Conservation (phyloP, 1,284 basidiomycete species). For the Cryptococcus sp. region DNA sequence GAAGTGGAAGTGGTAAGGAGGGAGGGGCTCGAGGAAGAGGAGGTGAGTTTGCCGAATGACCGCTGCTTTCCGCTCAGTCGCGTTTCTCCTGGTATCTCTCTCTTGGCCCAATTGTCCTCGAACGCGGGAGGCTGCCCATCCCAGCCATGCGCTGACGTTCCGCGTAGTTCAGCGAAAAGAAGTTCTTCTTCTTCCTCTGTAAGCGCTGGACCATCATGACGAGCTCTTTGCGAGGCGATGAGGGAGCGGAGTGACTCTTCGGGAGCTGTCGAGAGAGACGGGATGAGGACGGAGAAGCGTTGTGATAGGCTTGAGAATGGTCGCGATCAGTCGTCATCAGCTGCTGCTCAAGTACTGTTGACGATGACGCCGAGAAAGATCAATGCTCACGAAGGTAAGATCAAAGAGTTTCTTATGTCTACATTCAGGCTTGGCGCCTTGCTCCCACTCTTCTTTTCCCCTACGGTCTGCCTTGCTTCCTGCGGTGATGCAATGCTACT, state of each 20-base stretch:
- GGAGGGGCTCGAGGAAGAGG: conserved; percentile 4
- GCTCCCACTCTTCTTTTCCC: neutral
- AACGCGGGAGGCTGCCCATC: conserved; percentile 37
- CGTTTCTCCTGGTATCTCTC: neutral
- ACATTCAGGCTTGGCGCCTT: conserved; percentile 41
- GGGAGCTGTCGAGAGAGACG: conserved; percentile 34
- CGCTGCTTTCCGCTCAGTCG: conserved; percentile 3
- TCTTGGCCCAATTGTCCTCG: conserved; percentile 4
- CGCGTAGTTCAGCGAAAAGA: conserved; percentile 41
- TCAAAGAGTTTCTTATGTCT: conserved; percentile 48
- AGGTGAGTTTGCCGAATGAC: conserved; percentile 1
- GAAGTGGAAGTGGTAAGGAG: conserved; percentile 18
- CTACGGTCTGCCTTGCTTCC: neutral
- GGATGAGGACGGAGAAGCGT: conserved; percentile 49
- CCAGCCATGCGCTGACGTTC: conserved; percentile 27
- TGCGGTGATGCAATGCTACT: neutral
- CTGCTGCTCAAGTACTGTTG: neutral
- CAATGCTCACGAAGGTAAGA: conserved; percentile 43
- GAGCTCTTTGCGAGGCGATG: conserved; percentile 43
- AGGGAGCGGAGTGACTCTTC: conserved; percentile 40
- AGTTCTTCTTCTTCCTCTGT: conserved; percentile 49
- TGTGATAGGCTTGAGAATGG: conserved; percentile 37
- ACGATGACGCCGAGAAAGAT: neutral
- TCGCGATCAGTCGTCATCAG: neutral
- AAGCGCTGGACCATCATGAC: conserved; percentile 37